Percentiles rank a stretch among this genome's conserved stretches.
Conservation (phyloP, 1,139 yeast genomes). For the Eremothecium gossypii region DNA sequence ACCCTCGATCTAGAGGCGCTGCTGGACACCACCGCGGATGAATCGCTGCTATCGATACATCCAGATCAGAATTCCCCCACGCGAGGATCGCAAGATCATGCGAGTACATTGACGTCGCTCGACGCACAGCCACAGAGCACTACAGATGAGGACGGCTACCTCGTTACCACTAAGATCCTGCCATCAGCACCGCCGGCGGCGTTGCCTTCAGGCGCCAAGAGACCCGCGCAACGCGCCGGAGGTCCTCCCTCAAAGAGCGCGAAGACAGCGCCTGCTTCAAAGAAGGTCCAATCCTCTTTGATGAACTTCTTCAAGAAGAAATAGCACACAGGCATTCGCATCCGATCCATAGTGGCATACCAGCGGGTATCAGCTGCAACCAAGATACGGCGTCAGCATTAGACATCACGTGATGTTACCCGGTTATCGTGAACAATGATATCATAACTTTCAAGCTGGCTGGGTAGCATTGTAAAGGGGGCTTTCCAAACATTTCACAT, state of each 20-base stretch:
- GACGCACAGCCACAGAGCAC: conserved; percentile 8
- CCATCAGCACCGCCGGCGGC: conserved; percentile 7
- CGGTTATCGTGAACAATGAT: too few species aligned
- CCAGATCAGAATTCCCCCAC: background rate
- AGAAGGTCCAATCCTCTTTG: conserved; percentile 23
- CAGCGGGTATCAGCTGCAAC: too few species aligned
- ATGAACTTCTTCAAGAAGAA: conserved; percentile 23
- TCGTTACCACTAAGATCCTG: conserved; percentile 20
- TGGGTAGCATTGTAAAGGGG: too few species aligned
- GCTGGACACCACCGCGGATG: conserved; percentile 29
- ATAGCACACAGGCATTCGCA: background rate
- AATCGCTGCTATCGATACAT: conserved; percentile 19
- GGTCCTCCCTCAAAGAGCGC: conserved; percentile 10
- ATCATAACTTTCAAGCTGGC: too few species aligned
- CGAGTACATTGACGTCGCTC: conserved; percentile 1
- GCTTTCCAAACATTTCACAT: too few species aligned
- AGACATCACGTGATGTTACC: too few species aligned
- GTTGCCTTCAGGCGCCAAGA: conserved; percentile 7
- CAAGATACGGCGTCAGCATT: too few species aligned
- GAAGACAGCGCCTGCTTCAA: conserved; percentile 9
- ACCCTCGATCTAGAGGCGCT: conserved; percentile 21
- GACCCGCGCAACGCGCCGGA: conserved; percentile 5
- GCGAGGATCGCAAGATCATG: background rate
- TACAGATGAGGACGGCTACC: conserved; percentile 28
- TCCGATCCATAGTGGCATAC: too few species aligned